Conservation (phyloP, 2,329 filamentous ascomycete genomes). For the Hypoxylon sp. region DNA sequence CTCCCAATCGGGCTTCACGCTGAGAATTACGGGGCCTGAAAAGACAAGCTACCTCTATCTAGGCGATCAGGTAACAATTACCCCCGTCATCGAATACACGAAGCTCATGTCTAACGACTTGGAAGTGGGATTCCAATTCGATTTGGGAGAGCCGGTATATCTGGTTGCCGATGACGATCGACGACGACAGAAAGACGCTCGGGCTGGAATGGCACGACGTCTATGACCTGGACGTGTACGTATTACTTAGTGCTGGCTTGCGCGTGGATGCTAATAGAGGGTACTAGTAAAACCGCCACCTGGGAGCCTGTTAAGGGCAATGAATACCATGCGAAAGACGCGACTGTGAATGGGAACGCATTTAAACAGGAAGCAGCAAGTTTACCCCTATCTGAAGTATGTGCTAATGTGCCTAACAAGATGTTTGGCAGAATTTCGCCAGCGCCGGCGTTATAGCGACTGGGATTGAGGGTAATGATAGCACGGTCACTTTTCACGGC, state of each 20-base stretch:
- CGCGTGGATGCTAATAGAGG: neutral
- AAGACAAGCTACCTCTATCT: constrained; percentile 64
- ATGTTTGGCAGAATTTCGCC: constrained; percentile 58
- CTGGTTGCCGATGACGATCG: constrained; percentile 66
- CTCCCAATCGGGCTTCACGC: constrained; percentile 64
- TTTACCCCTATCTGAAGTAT: neutral
- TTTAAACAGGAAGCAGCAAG: constrained; percentile 65
- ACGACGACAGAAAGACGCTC: constrained; percentile 64
- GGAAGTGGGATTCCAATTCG: constrained; percentile 65
- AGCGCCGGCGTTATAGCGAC: constrained; percentile 61
- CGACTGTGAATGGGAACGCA: constrained; percentile 59
- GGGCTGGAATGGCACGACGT: constrained; percentile 66
- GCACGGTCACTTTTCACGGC: constrained; percentile 63
- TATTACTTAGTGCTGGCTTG: constrained; percentile 33
- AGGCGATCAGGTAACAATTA: constrained; percentile 57
- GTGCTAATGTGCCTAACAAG: neutral
- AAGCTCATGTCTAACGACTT: neutral
- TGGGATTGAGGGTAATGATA: constrained; percentile 67
- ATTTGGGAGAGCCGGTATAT: constrained; percentile 70
- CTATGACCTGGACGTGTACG: constrained; percentile 65
- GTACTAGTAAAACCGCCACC: constrained; percentile 59
- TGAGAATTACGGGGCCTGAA: constrained; percentile 62
- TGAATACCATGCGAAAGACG: constrained; percentile 61
- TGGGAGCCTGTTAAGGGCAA: constrained; percentile 61
- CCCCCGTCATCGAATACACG: neutral